Conservation (phyloP, 192 early-diverging fungal species). For the Phycomyces blakesleeanus region DNA sequence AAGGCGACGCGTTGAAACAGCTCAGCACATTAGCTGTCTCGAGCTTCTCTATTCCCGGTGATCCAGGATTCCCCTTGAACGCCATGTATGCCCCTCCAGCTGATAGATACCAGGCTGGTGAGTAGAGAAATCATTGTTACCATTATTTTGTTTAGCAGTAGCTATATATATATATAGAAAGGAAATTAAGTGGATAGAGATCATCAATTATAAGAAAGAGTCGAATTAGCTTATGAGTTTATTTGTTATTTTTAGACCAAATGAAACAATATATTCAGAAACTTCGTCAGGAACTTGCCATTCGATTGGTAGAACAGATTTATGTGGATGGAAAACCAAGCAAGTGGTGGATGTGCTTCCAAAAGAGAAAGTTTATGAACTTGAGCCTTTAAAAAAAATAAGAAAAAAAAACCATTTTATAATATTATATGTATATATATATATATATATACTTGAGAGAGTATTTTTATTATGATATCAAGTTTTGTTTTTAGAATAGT, state of each 20-base stretch:
- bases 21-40: slow-evolving; percentile 84
- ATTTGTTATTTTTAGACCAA: slow-evolving; percentile 48
- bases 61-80: slow-evolving; percentile 90
- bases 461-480: too few relatives aligned
- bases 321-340: slow-evolving; percentile 81
- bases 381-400: slow-evolving; percentile 55
- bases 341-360: slow-evolving; percentile 99
- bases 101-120: slow-evolving; percentile 73
- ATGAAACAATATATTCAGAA: slow-evolving; percentile 86
- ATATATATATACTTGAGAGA: too few relatives aligned
- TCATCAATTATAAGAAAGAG: neutral
- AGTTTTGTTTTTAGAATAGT: too few relatives aligned
- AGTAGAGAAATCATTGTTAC: neutral
- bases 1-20: slow-evolving; percentile 72
- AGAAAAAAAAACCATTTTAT: neutral
- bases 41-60: slow-evolving; percentile 91
- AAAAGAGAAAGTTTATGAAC: slow-evolving; percentile 98
- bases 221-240: too few relatives aligned
- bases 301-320: slow-evolving; percentile 69
- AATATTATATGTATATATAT: neutral
- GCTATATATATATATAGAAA: too few relatives aligned
- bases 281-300: slow-evolving; percentile 83
- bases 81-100: slow-evolving; percentile 74
- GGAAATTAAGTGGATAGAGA: neutral
- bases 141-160: too few relatives aligned